A percentile compares a stretch with the other conserved stretches of the same genome.
Conservation (phyloP, 2,329 filamentous ascomycete genomes). For the Zasmidium angulare region DNA sequence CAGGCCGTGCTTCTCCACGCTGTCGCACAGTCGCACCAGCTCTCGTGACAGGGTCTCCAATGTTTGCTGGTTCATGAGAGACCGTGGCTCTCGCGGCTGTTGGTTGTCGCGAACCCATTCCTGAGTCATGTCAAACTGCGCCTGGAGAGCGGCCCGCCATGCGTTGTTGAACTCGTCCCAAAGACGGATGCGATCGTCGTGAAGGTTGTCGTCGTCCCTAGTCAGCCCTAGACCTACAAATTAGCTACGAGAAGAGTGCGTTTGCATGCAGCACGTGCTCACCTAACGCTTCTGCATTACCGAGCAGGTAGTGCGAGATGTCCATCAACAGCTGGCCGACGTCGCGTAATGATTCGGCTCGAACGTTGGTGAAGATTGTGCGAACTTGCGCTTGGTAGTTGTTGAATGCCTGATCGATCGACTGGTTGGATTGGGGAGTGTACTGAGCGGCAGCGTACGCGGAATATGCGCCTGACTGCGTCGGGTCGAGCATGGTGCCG, state of each 20-base stretch:
- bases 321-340: conserved; percentile 59
- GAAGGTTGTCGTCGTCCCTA: conserved; percentile 74
- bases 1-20: conserved; percentile 84
- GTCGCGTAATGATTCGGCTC: conserved; percentile 60
- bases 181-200: conserved; percentile 74
- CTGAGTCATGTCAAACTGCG: conserved; percentile 72
- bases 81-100: conserved; percentile 56
- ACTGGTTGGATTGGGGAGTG: conserved; percentile 30
- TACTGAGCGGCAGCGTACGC: conserved; percentile 25
- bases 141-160: conserved; percentile 81
- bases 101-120: conserved; percentile 60
- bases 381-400: conserved; percentile 57
- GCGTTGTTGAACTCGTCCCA: conserved; percentile 96
- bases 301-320: conserved; percentile 66
- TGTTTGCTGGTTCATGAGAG: conserved; percentile 65
- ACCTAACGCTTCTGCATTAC: conserved; percentile 67
- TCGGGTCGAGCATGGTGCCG: conserved; percentile 54
- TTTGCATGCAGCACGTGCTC: conserved; percentile 37
- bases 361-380: conserved; percentile 70
- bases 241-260: conserved; percentile 22
- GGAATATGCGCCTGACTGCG: conserved; percentile 36
- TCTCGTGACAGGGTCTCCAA: conserved; percentile 81
- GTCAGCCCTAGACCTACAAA: conserved; percentile 64
- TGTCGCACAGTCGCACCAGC: conserved; percentile 78
- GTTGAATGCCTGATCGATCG: conserved; percentile 65